Percentiles rank a stretch among this genome's conserved stretches.
These are phyloP conservation scores for Leishmania braziliensis DNA, from an alignment of 208 protist species.

Conservation along the genomic window DNA sequence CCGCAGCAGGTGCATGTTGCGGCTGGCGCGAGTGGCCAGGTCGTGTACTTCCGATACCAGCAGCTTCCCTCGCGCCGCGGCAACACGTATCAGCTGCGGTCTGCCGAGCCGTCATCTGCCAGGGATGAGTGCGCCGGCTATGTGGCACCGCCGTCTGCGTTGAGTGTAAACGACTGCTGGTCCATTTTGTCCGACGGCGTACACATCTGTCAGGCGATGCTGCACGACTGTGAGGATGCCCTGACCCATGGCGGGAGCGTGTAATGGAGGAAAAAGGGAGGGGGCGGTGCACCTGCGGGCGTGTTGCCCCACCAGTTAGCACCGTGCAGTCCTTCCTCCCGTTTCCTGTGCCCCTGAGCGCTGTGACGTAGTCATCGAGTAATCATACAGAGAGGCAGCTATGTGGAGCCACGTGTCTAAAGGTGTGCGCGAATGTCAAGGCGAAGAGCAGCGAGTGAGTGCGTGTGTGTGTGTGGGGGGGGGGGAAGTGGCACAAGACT, in stretches of 20 bases:
- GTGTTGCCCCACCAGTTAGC: not conserved
- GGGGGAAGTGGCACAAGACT: not conserved
- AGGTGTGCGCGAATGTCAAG: not conserved
- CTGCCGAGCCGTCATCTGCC: constrained; percentile 3
- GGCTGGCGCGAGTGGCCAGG: constrained; percentile 46
- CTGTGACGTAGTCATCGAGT: not conserved
- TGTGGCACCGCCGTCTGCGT: constrained; percentile 15
- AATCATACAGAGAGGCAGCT: not conserved
- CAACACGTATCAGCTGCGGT: constrained; percentile 41
- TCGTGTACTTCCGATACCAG: constrained; percentile 63
- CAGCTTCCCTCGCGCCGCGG: constrained; percentile 76
- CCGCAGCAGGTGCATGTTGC: constrained; percentile 81
- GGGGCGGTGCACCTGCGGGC: not conserved
- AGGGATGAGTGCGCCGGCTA: constrained; percentile 15
- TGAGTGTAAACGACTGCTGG: constrained; percentile 42
- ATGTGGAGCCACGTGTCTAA: not conserved
- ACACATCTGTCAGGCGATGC: constrained; percentile 63
- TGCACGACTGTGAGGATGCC: constrained; percentile 68
- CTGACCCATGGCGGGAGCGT: constrained; percentile 10
- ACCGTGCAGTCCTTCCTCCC: not conserved
- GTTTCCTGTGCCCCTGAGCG: not conserved
- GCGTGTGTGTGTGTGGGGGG: not conserved
- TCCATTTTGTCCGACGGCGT: constrained; percentile 44
- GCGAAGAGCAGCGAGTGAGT: not conserved
- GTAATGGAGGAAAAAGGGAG: not conserved